These are phyloP conservation scores for Grigorovia transvaalensis DNA, from an alignment of 805 yeast species.

Conservation along the genomic window DNA sequence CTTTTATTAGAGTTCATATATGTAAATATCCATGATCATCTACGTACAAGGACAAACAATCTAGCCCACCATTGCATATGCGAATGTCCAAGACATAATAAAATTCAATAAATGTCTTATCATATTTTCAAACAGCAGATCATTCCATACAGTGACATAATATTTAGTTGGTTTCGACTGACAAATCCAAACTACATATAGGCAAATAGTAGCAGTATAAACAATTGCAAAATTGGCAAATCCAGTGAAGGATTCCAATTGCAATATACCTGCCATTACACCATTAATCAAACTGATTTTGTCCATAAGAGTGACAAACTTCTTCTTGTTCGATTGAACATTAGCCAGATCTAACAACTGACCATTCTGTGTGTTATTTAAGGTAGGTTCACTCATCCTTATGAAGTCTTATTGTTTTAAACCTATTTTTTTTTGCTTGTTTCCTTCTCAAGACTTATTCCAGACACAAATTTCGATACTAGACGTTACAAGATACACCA, in stretches of 20 bases:
- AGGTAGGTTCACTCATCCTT: background rate
- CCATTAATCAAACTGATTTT: slow-evolving; percentile 42
- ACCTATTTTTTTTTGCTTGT: too few relatives aligned
- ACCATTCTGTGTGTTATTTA: background rate
- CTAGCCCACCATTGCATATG: slow-evolving; percentile 36
- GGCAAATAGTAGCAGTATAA: slow-evolving; percentile 26
- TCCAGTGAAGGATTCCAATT: slow-evolving; percentile 41
- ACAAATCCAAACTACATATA: slow-evolving; percentile 30
- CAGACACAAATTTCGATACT: too few relatives aligned
- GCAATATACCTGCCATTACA: slow-evolving; percentile 44
- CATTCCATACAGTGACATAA: slow-evolving; percentile 32
- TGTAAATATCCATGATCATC: too few relatives aligned
- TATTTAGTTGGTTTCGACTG: slow-evolving; percentile 29
- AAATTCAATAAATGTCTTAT: slow-evolving; percentile 42
- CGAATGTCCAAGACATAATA: slow-evolving; percentile 49
- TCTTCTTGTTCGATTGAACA: slow-evolving; percentile 17
- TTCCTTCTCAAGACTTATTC: too few relatives aligned
- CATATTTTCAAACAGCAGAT: slow-evolving; percentile 35
- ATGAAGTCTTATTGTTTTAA: too few relatives aligned
- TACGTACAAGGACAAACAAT: too few relatives aligned
- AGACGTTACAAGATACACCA: too few relatives aligned
- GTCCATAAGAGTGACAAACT: slow-evolving; percentile 31
- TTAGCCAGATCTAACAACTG: slow-evolving; percentile 11
- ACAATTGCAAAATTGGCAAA: slow-evolving; percentile 34
- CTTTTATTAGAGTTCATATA: too few relatives aligned